Evolutionary conservation across 179 eudicot genomes (phyloP).

Genomic region (Pouteria campechiana): DNA sequence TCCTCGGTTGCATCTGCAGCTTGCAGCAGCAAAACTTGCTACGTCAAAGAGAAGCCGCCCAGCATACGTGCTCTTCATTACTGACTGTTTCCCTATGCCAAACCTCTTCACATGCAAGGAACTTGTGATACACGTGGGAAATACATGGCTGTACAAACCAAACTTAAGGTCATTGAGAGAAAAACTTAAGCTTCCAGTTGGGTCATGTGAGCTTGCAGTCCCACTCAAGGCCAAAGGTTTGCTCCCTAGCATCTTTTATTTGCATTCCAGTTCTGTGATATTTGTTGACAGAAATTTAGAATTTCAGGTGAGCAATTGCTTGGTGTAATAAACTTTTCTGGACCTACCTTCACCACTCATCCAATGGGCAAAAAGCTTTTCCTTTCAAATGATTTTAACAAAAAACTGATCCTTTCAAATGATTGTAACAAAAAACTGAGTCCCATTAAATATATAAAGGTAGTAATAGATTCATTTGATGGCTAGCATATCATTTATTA

Average conservation of each 20-base stretch:
- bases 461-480: background rate
- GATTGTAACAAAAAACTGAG: background rate
- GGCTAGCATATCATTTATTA: background rate
- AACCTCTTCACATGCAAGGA: slow-evolving; percentile 85
- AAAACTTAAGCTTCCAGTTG: slow-evolving; percentile 77
- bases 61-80: slow-evolving; percentile 54
- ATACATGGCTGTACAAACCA: slow-evolving; percentile 70
- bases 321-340: background rate
- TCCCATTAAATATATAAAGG: no score
- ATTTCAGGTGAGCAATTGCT: background rate
- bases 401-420: background rate
- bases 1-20: slow-evolving; percentile 76
- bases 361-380: background rate
- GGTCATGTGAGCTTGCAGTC: slow-evolving; percentile 87
- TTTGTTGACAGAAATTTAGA: background rate
- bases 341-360: background rate
- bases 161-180: slow-evolving; percentile 54
- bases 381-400: background rate
- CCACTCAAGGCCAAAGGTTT: slow-evolving; percentile 85
- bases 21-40: slow-evolving; percentile 73
- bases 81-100: slow-evolving; percentile 79
- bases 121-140: slow-evolving; percentile 45
- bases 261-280: slow-evolving; percentile 3
- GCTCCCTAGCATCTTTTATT: no score
- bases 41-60: slow-evolving; percentile 47